Evolutionary conservation across 1,284 basidiomycete species (phyloP).

Genomic region (Ustilago crameri): DNA sequence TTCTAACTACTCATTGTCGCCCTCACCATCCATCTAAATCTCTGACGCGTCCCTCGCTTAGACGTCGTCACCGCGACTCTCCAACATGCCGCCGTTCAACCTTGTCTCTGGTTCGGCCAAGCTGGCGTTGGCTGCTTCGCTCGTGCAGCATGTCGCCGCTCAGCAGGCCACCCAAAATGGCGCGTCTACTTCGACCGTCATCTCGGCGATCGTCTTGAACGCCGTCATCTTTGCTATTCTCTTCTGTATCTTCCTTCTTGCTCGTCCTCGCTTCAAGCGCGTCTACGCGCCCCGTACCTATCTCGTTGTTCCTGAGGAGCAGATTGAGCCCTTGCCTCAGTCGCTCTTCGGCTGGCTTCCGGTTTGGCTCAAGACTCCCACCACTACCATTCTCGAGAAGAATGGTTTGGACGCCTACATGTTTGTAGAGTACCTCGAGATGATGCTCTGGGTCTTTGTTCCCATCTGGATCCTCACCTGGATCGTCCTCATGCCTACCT

Average conservation of each 20-base stretch:
- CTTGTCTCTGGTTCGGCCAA: constrained; percentile 35
- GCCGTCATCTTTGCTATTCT: constrained; percentile 62
- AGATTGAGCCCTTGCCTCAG: constrained; percentile 65
- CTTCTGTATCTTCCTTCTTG: constrained; percentile 66
- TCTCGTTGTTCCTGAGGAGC: constrained; percentile 63
- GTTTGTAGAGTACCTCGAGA: constrained; percentile 86
- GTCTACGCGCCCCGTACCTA: constrained; percentile 69
- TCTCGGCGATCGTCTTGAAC: constrained; percentile 66
- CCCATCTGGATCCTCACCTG: constrained; percentile 73
- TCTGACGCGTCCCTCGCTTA: constrained; percentile 12
- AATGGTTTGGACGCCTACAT: constrained; percentile 95
- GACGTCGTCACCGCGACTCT: constrained; percentile 16
- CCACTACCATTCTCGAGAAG: constrained; percentile 68
- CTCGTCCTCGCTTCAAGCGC: constrained; percentile 68
- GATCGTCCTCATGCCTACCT: constrained; percentile 75
- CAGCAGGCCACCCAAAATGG: constrained; percentile 19
- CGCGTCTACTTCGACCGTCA: constrained; percentile 63
- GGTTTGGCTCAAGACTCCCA: constrained; percentile 65
- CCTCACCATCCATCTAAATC: not conserved
- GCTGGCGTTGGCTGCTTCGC: constrained; percentile 30
- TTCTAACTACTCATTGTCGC: not conserved
- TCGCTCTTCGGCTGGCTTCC: constrained; percentile 69
- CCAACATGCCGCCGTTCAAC: constrained; percentile 44
- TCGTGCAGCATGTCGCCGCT: constrained; percentile 33
- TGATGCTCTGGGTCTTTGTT: constrained; percentile 80